These are phyloP conservation scores for Geranomyces variabilis DNA, from an alignment of 192 early-diverging fungal species.

Conservation along the genomic window DNA sequence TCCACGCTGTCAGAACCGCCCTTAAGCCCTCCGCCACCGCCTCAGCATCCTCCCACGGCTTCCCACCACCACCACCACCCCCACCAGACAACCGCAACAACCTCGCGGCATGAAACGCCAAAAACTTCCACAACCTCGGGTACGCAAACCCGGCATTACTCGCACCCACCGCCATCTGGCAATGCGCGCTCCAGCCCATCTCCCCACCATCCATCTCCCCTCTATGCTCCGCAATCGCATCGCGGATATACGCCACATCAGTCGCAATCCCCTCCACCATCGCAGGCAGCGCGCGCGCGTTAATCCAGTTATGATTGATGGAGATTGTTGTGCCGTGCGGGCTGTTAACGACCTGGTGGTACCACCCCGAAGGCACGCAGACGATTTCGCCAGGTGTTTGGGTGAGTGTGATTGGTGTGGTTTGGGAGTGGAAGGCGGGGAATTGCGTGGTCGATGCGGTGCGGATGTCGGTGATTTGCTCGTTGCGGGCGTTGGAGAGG, in stretches of 20 bases:
- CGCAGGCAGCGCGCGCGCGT: conserved; percentile 12
- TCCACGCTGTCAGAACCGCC: not conserved
- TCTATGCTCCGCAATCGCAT: conserved; percentile 25
- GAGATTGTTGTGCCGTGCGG: conserved; percentile 14
- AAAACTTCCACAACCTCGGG: conserved; percentile 16
- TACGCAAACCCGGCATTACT: conserved; percentile 27
- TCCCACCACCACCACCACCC: not conserved
- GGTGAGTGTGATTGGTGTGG: conserved; percentile 22
- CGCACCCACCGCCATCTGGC: conserved; percentile 26
- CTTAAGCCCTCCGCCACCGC: not conserved
- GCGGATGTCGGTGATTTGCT: conserved; percentile 16
- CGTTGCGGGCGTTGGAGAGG: conserved; percentile 4
- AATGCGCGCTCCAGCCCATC: conserved; percentile 22
- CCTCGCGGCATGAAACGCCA: conserved; percentile 17
- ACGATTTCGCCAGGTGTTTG: conserved; percentile 25
- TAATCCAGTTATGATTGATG: conserved; percentile 35
- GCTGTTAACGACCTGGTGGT: conserved; percentile 31
- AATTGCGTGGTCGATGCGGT: not conserved
- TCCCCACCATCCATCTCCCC: conserved; percentile 29
- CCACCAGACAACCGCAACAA: conserved; percentile 8
- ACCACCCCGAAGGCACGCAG: conserved; percentile 27
- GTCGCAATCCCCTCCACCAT: not conserved
- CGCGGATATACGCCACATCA: conserved; percentile 16
- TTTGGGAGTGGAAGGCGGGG: not conserved
- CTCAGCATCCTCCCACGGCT: conserved; percentile 5